phyloP scores from a whole-genome alignment of 805 yeast genomes.

The Kodamaea nitidulidarum region DNA sequence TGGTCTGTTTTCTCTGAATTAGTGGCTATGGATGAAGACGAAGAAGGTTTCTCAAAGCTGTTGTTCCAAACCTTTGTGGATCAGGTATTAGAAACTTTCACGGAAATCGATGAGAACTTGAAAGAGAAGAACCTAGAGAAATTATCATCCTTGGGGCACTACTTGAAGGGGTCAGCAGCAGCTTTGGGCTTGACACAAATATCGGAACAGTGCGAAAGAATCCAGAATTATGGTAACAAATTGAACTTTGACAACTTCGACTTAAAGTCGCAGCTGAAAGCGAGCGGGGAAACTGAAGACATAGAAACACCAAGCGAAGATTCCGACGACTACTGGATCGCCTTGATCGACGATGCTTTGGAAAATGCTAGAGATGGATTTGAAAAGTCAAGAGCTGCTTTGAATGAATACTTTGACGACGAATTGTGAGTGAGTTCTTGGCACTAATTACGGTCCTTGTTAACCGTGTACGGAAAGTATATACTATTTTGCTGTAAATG shows the following conservation, averaged over 20 bases:
- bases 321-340: conserved; percentile 36
- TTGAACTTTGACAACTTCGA: conserved; percentile 37
- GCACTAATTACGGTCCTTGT: background rate
- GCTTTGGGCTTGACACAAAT: conserved; percentile 82
- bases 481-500: conserved; percentile 1
- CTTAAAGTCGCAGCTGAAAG: conserved; percentile 18
- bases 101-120: conserved; percentile 60
- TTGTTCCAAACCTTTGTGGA: conserved; percentile 82
- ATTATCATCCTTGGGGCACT: conserved; percentile 81
- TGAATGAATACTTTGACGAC: conserved; percentile 50
- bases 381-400: conserved; percentile 44
- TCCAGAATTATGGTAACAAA: conserved; percentile 80
- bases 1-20: conserved; percentile 88
- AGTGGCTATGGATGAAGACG: conserved; percentile 94
- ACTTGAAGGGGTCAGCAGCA: conserved; percentile 92
- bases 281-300: conserved; percentile 18
- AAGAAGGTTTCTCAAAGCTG: conserved; percentile 79
- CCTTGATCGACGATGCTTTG: conserved; percentile 51
- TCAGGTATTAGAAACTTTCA: conserved; percentile 80
- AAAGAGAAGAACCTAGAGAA: conserved; percentile 46
- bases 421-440: conserved; percentile 10
- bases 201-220: conserved; percentile 84
- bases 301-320: conserved; percentile 10
- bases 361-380: conserved; percentile 50
- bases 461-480: background rate